phyloP scores from a whole-genome alignment of 805 yeast species.

The Yamadazyma endophytica region DNA sequence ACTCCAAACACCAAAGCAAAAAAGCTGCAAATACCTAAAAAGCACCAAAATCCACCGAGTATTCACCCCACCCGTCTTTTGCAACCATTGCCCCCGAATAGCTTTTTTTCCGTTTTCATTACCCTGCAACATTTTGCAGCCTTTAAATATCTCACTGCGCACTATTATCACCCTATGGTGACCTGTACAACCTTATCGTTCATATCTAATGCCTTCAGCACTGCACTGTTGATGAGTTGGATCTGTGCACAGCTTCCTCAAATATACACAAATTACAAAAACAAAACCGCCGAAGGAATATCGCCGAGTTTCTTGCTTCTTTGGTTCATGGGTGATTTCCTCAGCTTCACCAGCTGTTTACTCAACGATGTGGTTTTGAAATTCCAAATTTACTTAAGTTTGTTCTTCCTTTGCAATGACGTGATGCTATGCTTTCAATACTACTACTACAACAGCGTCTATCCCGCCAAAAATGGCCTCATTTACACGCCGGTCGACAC shows the following conservation, averaged over 20 bases:
- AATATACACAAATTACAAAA: constrained; percentile 52
- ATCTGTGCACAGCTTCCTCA: constrained; percentile 74
- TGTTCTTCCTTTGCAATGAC: constrained; percentile 38
- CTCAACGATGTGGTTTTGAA: constrained; percentile 32
- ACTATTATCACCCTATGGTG: constrained; percentile 6
- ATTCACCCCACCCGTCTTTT: no score
- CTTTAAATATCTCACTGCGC: no score
- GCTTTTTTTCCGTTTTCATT: no score
- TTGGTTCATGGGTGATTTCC: constrained; percentile 64
- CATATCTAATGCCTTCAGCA: constrained; percentile 29
- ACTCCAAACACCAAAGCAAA: no score
- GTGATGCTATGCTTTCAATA: constrained; percentile 36
- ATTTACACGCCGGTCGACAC: constrained; percentile 1
- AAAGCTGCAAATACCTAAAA: no score
- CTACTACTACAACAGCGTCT: constrained; percentile 37
- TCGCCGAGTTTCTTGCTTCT: constrained; percentile 54
- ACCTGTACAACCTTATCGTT: constrained; percentile 4
- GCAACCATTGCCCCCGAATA: no score
- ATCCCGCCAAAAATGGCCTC: constrained; percentile 20
- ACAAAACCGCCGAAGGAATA: constrained; percentile 64
- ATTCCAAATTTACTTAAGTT: constrained; percentile 37
- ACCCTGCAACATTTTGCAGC: no score
- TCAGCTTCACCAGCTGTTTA: constrained; percentile 46
- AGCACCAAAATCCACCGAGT: no score
- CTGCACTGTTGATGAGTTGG: constrained; percentile 55